Percentiles rank a stretch among this genome's conserved stretches.
Conservation (phyloP, 2,329 filamentous ascomycete species). For the Diaporthe destruens region DNA sequence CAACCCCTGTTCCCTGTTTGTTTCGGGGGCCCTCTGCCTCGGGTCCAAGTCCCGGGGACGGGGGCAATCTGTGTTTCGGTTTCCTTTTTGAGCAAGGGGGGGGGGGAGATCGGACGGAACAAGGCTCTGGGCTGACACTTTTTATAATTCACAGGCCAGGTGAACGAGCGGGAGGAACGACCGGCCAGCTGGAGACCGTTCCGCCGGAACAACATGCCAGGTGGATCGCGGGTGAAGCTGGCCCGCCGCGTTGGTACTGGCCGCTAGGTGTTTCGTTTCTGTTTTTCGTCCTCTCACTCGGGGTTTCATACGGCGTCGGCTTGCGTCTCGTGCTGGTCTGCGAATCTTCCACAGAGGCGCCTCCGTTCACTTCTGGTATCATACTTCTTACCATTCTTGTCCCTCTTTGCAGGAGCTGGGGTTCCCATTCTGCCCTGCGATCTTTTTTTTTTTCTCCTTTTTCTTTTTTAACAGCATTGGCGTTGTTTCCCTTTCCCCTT, state of each 20-base stretch:
- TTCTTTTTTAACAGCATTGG: slow-evolving; percentile 15
- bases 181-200: slow-evolving; percentile 59
- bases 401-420: slow-evolving; percentile 13
- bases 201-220: slow-evolving; percentile 41
- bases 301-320: neutral
- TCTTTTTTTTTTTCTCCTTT: neutral
- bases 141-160: slow-evolving; percentile 57
- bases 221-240: slow-evolving; percentile 35
- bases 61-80: slow-evolving; percentile 2
- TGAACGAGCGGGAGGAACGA: slow-evolving; percentile 64
- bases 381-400: slow-evolving; percentile 12
- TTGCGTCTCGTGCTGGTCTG: neutral
- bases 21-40: slow-evolving; percentile 17
- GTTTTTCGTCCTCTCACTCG: neutral
- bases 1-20: slow-evolving; percentile 9
- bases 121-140: slow-evolving; percentile 37
- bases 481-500: neutral
- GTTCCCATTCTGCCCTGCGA: neutral
- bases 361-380: slow-evolving; percentile 1
- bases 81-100: neutral
- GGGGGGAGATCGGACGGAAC: neutral
- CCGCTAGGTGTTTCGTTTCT: slow-evolving; percentile 20
- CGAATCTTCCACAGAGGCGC: slow-evolving; percentile 6
- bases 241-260: slow-evolving; percentile 37
- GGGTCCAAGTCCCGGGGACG: slow-evolving; percentile 11